These are phyloP conservation scores for Calonectria hongkongensis DNA, from an alignment of 2,329 filamentous ascomycete genomes.

Conservation along the genomic window DNA sequence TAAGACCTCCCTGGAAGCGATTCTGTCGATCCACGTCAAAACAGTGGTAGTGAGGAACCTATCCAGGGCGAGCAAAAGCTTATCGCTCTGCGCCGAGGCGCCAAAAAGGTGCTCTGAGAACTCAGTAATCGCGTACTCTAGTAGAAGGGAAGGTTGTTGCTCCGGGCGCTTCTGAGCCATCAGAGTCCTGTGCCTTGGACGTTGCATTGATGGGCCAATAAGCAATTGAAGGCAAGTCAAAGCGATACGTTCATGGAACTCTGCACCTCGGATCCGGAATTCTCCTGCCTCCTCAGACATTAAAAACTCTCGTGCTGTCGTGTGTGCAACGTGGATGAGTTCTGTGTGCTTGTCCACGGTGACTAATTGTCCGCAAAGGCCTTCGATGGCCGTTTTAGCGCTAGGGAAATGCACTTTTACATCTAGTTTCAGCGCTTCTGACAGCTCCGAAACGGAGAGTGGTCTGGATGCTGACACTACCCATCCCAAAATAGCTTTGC, in stretches of 20 bases:
- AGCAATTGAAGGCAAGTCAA: conserved; percentile 13
- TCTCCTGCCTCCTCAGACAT: conserved; percentile 8
- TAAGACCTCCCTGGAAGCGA: neutral
- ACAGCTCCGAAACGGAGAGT: conserved; percentile 1
- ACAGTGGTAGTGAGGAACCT: neutral
- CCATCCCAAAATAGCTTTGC: conserved; percentile 24
- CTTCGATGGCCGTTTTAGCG: neutral
- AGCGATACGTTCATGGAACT: neutral
- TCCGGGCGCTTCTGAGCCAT: neutral
- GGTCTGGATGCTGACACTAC: conserved; percentile 2
- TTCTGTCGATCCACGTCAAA: conserved; percentile 5
- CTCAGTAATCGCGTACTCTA: neutral
- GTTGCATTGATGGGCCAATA: neutral
- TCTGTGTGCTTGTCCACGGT: neutral
- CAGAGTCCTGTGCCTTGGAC: neutral
- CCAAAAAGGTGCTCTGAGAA: conserved; percentile 10
- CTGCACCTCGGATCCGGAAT: neutral
- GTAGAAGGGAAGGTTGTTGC: neutral
- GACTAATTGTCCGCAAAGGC: conserved; percentile 11
- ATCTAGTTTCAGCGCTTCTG: conserved; percentile 12
- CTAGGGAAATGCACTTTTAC: neutral
- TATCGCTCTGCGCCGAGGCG: neutral
- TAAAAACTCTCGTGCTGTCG: conserved; percentile 10
- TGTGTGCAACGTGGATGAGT: neutral
- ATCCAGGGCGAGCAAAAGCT: neutral